Conservation (phyloP, 2,329 filamentous ascomycete species). For the Ophiostoma perfectum region DNA sequence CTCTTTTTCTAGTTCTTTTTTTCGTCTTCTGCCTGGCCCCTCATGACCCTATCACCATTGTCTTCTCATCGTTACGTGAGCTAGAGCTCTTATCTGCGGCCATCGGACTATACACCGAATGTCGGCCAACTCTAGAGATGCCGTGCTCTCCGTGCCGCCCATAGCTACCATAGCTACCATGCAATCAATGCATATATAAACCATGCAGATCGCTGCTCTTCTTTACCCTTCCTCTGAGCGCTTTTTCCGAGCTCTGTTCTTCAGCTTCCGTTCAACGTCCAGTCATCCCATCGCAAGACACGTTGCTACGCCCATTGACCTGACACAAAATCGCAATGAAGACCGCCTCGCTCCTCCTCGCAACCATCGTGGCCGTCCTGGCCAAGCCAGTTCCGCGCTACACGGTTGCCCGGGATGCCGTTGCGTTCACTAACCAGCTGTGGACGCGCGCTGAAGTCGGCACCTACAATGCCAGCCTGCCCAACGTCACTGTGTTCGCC, state of each 20-base stretch:
- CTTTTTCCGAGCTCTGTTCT: background rate
- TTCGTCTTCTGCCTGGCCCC: background rate
- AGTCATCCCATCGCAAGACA: background rate
- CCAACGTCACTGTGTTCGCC: constrained; percentile 53
- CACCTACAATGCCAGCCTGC: constrained; percentile 33
- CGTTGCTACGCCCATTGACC: background rate
- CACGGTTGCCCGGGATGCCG: background rate
- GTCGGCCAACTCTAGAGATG: background rate
- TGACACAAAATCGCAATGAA: background rate
- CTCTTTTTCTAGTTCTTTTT: background rate
- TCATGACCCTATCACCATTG: background rate
- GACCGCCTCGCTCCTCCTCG: constrained; percentile 10
- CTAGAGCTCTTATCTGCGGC: background rate
- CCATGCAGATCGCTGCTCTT: background rate
- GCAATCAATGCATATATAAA: background rate
- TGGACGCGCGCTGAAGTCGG: constrained; percentile 7
- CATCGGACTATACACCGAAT: background rate
- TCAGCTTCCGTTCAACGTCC: background rate
- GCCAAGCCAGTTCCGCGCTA: background rate
- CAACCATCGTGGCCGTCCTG: constrained; percentile 15
- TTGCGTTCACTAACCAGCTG: background rate
- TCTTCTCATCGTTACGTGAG: background rate
- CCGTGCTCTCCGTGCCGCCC: background rate
- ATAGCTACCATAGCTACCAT: background rate
- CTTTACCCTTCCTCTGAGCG: background rate